Percentiles rank a stretch among this genome's conserved stretches.
Conservation (phyloP, 331 rosid genomes). For the Cydonia oblonga region DNA sequence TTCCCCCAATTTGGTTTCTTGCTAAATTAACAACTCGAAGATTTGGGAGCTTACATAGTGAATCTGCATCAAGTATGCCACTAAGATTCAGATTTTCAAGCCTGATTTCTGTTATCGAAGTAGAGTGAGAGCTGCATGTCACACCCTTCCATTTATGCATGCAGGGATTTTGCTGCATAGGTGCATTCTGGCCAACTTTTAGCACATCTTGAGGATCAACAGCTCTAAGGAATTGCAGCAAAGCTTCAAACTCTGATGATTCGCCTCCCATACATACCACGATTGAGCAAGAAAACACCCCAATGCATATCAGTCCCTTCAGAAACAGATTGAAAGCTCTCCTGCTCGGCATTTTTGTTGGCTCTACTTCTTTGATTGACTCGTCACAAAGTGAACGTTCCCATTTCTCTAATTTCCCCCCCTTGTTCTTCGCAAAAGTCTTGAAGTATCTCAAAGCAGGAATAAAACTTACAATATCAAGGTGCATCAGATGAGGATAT, state of each 20-base stretch:
- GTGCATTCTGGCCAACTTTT: neutral
- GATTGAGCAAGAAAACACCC: conserved; percentile 1
- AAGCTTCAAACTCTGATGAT: conserved; percentile 18
- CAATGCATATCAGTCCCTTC: conserved; percentile 9
- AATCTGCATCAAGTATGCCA: conserved; percentile 45
- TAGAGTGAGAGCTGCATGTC: conserved; percentile 28
- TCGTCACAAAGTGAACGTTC: neutral
- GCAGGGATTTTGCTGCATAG: neutral
- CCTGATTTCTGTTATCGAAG: conserved; percentile 33
- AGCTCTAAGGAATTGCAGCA: conserved; percentile 19
- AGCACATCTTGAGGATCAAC: conserved; percentile 23
- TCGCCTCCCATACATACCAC: neutral
- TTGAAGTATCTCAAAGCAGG: neutral
- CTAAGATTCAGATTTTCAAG: conserved; percentile 45
- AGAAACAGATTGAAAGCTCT: conserved; percentile 10
- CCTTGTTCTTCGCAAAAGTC: neutral
- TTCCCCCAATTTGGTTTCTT: conserved; percentile 40
- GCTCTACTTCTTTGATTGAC: conserved; percentile 2
- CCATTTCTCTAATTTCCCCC: neutral
- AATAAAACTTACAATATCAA: neutral
- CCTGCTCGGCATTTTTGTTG: conserved; percentile 15
- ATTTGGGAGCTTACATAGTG: conserved; percentile 42
- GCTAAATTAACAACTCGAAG: conserved; percentile 50
- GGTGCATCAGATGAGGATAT: conserved; percentile 22
- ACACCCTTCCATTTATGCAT: conserved; percentile 22